These are phyloP conservation scores for Punctularia strigosozonata DNA, from an alignment of 768 basidiomycete species.

Conservation along the genomic window DNA sequence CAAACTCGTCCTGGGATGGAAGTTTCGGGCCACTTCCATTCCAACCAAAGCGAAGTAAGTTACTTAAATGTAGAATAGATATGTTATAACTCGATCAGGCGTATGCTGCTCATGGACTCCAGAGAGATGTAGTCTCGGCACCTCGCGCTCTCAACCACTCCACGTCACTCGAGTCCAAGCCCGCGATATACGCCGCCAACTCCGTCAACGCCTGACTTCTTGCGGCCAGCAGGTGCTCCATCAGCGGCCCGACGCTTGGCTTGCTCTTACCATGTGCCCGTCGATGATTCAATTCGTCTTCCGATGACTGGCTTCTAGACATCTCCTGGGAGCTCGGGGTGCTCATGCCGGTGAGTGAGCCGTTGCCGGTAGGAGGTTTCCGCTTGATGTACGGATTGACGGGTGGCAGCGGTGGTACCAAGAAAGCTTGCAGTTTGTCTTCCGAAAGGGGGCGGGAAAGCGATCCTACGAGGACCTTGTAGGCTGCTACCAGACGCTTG, in stretches of 20 bases:
- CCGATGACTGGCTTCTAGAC: background rate
- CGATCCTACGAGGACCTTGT: constrained; percentile 25
- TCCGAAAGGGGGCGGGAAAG: constrained; percentile 16
- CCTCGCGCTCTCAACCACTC: too few species aligned
- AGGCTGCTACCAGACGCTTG: constrained; percentile 23
- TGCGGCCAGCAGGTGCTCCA: constrained; percentile 21
- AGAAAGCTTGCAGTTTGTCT: constrained; percentile 22
- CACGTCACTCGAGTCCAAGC: too few species aligned
- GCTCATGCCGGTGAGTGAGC: too few species aligned
- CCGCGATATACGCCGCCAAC: constrained; percentile 14
- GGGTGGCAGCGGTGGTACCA: constrained; percentile 26
- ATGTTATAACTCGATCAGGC: too few species aligned
- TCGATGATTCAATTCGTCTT: background rate
- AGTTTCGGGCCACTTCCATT: too few species aligned
- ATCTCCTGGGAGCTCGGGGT: too few species aligned
- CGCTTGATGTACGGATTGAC: constrained; percentile 30
- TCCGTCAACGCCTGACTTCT: constrained; percentile 16
- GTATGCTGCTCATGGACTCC: too few species aligned
- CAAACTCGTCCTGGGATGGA: too few species aligned
- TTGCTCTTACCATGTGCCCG: constrained; percentile 4
- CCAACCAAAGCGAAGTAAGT: too few species aligned
- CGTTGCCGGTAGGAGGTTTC: constrained; percentile 2
- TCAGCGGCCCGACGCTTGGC: constrained; percentile 13
- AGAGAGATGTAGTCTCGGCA: too few species aligned
- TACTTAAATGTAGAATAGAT: too few species aligned